Evolutionary conservation across 2,329 filamentous ascomycete species (phyloP).

Genomic region (Colletotrichum zoysiae): DNA sequence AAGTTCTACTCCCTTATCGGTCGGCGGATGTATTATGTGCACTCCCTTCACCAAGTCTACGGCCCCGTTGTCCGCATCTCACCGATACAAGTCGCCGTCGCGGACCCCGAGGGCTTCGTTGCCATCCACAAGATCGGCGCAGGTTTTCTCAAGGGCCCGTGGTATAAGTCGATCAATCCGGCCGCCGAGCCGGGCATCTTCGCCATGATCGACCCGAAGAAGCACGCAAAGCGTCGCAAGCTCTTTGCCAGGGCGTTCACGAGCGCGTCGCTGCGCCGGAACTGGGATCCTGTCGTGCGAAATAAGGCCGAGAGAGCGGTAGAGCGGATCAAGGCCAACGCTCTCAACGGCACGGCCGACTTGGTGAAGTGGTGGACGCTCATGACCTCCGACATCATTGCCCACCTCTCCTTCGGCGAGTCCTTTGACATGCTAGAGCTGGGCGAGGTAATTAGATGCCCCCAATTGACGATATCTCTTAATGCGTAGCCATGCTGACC

Average conservation of each 20-base stretch:
- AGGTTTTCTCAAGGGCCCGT: conserved; percentile 45
- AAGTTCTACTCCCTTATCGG: conserved; percentile 47
- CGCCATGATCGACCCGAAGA: conserved; percentile 23
- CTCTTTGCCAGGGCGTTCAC: conserved; percentile 58
- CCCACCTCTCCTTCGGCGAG: conserved; percentile 66
- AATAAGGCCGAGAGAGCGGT: conserved; percentile 56
- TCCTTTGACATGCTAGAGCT: conserved; percentile 65
- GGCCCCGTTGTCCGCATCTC: conserved; percentile 47
- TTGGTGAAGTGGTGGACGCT: conserved; percentile 67
- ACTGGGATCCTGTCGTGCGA: conserved; percentile 51
- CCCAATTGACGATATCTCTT: too few relatives aligned
- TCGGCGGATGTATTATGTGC: conserved; percentile 61
- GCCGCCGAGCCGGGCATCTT: conserved; percentile 23
- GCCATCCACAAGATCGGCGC: conserved; percentile 51
- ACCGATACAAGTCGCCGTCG: conserved; percentile 45
- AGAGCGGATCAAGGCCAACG: conserved; percentile 58
- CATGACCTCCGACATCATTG: conserved; percentile 67
- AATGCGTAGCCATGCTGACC: not conserved
- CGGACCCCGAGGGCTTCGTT: conserved; percentile 44
- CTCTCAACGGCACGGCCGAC: conserved; percentile 55
- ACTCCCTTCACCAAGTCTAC: conserved; percentile 65
- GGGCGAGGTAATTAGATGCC: conserved; percentile 55
- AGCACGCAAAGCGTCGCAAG: conserved; percentile 46
- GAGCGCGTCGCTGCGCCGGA: conserved; percentile 51
- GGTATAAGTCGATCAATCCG: conserved; percentile 44